Percentiles rank a stretch among this genome's conserved stretches.
These are phyloP conservation scores for Hevea brasiliensis DNA, from an alignment of 345 rosid species.

Conservation along the genomic window DNA sequence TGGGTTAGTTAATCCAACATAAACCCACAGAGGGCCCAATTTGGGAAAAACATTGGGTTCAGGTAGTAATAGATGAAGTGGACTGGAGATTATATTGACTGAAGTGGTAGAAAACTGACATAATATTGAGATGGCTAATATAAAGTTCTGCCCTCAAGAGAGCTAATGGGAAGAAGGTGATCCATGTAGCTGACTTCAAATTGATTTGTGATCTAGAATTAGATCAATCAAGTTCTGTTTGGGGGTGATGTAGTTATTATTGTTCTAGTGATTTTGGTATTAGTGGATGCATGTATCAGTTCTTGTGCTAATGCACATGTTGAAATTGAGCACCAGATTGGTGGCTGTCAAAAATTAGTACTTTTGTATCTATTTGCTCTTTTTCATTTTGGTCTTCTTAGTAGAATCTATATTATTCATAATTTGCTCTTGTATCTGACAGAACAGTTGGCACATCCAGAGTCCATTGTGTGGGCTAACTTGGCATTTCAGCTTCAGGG, in stretches of 20 bases:
- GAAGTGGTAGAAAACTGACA: background rate
- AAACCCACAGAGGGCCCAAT: too few relatives aligned
- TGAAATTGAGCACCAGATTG: background rate
- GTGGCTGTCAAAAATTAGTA: background rate
- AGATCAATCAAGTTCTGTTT: background rate
- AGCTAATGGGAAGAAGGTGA: background rate
- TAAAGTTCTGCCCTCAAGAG: background rate
- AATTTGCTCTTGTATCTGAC: slow-evolving; percentile 8
- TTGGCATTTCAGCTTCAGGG: slow-evolving; percentile 22
- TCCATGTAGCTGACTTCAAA: background rate
- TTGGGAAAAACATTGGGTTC: too few relatives aligned
- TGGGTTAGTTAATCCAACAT: background rate
- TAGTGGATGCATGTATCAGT: too few relatives aligned
- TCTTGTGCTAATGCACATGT: background rate
- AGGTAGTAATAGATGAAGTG: background rate
- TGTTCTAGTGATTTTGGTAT: background rate
- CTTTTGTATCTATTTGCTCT: background rate
- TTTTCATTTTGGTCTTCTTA: background rate
- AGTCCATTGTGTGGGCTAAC: slow-evolving; percentile 18
- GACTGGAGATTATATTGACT: background rate
- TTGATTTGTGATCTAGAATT: background rate
- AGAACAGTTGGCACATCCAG: slow-evolving; percentile 26
- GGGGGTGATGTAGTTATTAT: background rate
- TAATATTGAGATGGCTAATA: background rate
- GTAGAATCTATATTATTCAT: background rate